Evolutionary conservation across 2,329 filamentous ascomycete genomes (phyloP).

Genomic region (Tolypocladium ophioglossoides): DNA sequence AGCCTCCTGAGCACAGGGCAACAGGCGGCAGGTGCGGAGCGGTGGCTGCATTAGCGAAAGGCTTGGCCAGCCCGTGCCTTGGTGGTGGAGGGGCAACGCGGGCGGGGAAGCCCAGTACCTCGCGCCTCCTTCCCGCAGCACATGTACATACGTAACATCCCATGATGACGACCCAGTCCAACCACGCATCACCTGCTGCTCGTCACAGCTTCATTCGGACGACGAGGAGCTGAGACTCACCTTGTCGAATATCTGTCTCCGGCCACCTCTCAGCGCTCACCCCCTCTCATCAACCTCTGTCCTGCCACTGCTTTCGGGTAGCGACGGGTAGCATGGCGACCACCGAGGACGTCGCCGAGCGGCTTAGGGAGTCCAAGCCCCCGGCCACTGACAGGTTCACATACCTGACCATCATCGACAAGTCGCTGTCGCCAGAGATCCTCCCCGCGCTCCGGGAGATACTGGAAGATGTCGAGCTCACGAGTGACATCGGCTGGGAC

Average conservation of each 20-base stretch:
- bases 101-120: background rate
- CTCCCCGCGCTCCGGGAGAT: constrained; percentile 59
- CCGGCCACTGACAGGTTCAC: constrained; percentile 57
- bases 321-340: constrained; percentile 15
- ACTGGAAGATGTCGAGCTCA: constrained; percentile 56
- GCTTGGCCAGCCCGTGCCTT: background rate
- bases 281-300: background rate
- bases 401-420: constrained; percentile 69
- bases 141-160: background rate
- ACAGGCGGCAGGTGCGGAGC: background rate
- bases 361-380: constrained; percentile 37
- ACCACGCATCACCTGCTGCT: background rate
- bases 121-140: background rate
- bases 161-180: background rate
- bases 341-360: constrained; percentile 29
- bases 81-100: background rate
- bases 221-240: background rate
- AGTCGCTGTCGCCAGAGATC: constrained; percentile 56
- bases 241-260: background rate
- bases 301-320: background rate
- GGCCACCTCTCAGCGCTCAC: background rate
- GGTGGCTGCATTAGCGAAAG: background rate
- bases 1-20: too few relatives aligned
- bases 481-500: constrained; percentile 75
- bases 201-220: background rate